A percentile compares a stretch with the other conserved stretches of the same genome.
These are phyloP conservation scores for Austroboletus eburneus DNA, from an alignment of 768 basidiomycete species.

Conservation along the genomic window DNA sequence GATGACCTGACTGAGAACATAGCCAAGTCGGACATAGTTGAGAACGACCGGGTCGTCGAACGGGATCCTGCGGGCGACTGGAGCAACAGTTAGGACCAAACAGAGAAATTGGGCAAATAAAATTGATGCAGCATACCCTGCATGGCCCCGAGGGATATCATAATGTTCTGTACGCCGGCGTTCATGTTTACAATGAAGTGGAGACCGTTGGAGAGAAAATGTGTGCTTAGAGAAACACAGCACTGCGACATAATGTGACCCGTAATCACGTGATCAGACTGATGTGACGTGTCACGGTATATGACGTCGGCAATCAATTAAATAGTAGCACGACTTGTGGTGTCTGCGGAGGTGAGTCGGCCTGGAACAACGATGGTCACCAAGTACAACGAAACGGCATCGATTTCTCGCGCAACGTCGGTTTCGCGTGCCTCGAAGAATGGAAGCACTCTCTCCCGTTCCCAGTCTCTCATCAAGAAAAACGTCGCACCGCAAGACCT, in stretches of 20 bases:
- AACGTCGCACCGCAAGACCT: slow-evolving; percentile 88
- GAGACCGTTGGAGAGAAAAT: slow-evolving; percentile 11
- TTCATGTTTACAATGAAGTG: slow-evolving; percentile 50
- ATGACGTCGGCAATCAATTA: slow-evolving; percentile 27
- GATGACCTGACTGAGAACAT: slow-evolving; percentile 69
- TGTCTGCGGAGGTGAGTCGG: no score
- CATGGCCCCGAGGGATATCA: slow-evolving; percentile 92
- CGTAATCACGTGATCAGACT: no score
- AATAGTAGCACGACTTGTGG: no score
- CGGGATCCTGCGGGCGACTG: slow-evolving; percentile 87
- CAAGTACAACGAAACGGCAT: slow-evolving; percentile 43
- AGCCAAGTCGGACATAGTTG: slow-evolving; percentile 78
- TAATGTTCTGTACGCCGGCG: slow-evolving; percentile 73
- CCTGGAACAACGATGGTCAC: slow-evolving; percentile 17
- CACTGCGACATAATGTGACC: no score
- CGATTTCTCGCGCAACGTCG: slow-evolving; percentile 68
- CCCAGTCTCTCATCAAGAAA: slow-evolving; percentile 90
- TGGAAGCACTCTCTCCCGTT: slow-evolving; percentile 71
- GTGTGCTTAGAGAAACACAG: no score
- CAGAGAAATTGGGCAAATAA: not conserved
- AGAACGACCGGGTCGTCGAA: slow-evolving; percentile 86
- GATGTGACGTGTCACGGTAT: slow-evolving; percentile 15
- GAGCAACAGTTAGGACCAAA: slow-evolving; percentile 1
- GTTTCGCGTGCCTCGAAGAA: slow-evolving; percentile 60
- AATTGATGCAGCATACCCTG: slow-evolving; percentile 66